Conservation (phyloP, 73 alveolate species). For the Diophrys appendiculata region DNA sequence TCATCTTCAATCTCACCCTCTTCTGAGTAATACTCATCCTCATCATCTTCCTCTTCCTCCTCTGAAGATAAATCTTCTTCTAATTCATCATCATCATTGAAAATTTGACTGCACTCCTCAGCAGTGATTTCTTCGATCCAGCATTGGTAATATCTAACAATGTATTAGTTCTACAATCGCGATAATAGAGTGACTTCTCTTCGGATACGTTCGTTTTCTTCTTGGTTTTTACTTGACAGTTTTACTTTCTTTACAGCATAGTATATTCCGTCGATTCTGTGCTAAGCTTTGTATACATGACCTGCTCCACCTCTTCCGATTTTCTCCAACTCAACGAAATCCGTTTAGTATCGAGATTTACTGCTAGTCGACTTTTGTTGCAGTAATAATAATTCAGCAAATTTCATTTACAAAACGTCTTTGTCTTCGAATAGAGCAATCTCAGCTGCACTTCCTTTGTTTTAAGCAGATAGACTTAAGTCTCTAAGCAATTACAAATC, state of each 20-base stretch:
- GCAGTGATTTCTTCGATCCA: constrained; percentile 80
- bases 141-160: constrained; percentile 87
- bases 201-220: constrained; percentile 52
- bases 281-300: constrained; percentile 53
- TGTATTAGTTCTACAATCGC: constrained; percentile 73
- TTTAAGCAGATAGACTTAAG: not conserved
- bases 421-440: not conserved
- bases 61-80: constrained; percentile 48
- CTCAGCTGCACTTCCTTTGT: not conserved
- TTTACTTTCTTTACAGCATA: constrained; percentile 63
- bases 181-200: constrained; percentile 76
- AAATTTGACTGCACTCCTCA: constrained; percentile 33
- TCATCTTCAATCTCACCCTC: constrained; percentile 20
- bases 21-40: constrained; percentile 37
- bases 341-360: constrained; percentile 37
- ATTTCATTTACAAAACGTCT: not conserved
- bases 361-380: not conserved
- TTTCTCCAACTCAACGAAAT: constrained; percentile 57
- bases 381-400: constrained; percentile 2
- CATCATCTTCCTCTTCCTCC: constrained; percentile 54
- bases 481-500: constrained; percentile 3
- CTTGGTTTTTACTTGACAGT: constrained; percentile 43
- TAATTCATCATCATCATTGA: constrained; percentile 42
- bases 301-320: constrained; percentile 81
- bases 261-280: constrained; percentile 53